Evolutionary conservation across 2,329 filamentous ascomycete genomes (phyloP).

Genomic region (Fusarium sacchari): DNA sequence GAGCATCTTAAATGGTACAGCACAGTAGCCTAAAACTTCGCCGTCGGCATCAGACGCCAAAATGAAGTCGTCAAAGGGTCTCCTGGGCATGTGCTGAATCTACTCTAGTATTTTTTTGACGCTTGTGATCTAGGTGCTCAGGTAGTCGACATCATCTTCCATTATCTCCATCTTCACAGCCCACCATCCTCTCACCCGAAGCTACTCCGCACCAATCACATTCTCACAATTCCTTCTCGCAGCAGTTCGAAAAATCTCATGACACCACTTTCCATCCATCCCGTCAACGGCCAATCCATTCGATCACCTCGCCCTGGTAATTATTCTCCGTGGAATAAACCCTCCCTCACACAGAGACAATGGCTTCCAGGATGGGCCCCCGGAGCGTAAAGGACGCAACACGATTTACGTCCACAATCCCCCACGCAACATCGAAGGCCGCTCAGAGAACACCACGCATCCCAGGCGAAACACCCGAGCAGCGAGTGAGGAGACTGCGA

Average conservation of each 20-base stretch:
- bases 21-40: background rate
- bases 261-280: conserved; percentile 46
- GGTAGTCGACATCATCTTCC: background rate
- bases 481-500: conserved; percentile 74
- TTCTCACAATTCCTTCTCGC: conserved; percentile 41
- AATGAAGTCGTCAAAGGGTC: background rate
- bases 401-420: conserved; percentile 67
- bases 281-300: conserved; percentile 25
- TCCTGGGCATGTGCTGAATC: background rate
- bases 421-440: conserved; percentile 74
- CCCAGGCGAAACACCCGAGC: conserved; percentile 70
- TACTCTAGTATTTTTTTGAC: background rate
- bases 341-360: conserved; percentile 41
- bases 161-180: background rate
- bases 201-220: conserved; percentile 52
- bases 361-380: conserved; percentile 60
- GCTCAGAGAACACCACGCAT: conserved; percentile 46
- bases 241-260: conserved; percentile 51
- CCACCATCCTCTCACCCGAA: conserved; percentile 45
- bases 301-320: background rate
- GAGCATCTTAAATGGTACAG: background rate
- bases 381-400: conserved; percentile 83
- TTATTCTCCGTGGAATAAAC: background rate
- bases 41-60: background rate
- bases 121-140: background rate